Evolutionary conservation across 352 stramenopile species (phyloP), one percentile per base, ranked within the genome.

Genomic region (Globisporangium cederbergense): DNA sequence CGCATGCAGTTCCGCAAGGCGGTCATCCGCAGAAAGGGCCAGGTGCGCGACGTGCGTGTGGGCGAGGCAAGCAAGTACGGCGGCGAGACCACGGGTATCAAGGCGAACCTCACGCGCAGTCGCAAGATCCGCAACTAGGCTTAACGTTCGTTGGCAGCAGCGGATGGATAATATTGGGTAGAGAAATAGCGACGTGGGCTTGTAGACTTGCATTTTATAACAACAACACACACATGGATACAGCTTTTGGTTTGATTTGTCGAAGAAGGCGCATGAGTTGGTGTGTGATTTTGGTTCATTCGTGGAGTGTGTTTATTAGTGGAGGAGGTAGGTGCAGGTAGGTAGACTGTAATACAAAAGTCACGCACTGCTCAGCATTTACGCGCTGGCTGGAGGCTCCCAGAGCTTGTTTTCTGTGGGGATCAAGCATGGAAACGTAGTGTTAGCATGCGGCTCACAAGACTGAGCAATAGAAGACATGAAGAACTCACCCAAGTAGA

Each of bases 1-100:
- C 85, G 97, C 60, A 75, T 98, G 72, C 92, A 98, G 74, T 99
- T 98, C 82, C 86, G 94, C 63, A 98, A 99, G 81, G 97, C 97
- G n/a, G 73, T 98, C 32, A 98, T 99, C 70, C 81, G 93, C 68
- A 86, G 97, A 75, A 99, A 99, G 81, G 97, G 97, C 77, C 94
- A 98, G 61, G 96, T 99, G 51, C 89, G 96, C 62, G 93, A 99
- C 65, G 83, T 97, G 40, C 86, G 89, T 45, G 79, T 89, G 59
- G 88, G 88, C 74, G 89, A 97, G 62, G 84, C 83, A 36, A 81
- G 81, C 60, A 88, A 89, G 64, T 97, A 97, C 72, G 88, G 88
- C 61, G 89, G 89, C 62, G 89, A 97, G 76, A 84, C 79, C 61
- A 95, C 89, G 49, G 89, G 89, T 81, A 97, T 97, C 80, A 95